Percentiles rank a stretch among this genome's conserved stretches.
Evolutionary conservation across 2,329 filamentous ascomycete genomes (phyloP).

Genomic region (Alternaria sp.): DNA sequence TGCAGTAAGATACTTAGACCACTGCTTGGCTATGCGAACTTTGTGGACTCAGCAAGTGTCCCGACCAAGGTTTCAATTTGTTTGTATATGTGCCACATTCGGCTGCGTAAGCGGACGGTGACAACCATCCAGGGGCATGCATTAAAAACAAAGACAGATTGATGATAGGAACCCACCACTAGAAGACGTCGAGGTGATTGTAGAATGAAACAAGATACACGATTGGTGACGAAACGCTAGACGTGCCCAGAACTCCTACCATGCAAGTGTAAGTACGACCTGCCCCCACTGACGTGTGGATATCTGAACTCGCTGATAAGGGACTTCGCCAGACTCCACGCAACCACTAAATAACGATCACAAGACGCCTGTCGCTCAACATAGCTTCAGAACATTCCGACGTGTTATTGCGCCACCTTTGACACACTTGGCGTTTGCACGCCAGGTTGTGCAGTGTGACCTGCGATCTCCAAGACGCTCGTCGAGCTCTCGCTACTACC

Average conservation of each 20-base stretch:
- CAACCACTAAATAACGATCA: not conserved
- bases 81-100: not conserved
- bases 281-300: slow-evolving; percentile 5
- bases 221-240: slow-evolving; percentile 8
- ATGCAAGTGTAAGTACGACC: slow-evolving; percentile 13
- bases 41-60: not conserved
- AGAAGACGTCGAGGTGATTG: not conserved
- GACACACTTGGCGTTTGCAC: slow-evolving; percentile 52
- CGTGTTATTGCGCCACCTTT: slow-evolving; percentile 25
- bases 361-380: slow-evolving; percentile 2
- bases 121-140: not conserved
- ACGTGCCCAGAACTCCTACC: slow-evolving; percentile 17
- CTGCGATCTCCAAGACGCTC: slow-evolving; percentile 51
- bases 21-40: not conserved
- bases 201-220: not conserved
- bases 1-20: not conserved
- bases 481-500: slow-evolving; percentile 47
- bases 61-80: not conserved
- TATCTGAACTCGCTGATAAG: slow-evolving; percentile 15
- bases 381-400: not conserved
- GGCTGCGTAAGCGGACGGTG: not conserved
- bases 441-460: slow-evolving; percentile 52
- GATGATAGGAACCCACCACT: not conserved
- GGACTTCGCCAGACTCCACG: slow-evolving; percentile 1
- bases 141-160: not conserved